Evolutionary conservation across 306 rosid genomes (phyloP).

Genomic region (Cicer judaicum): DNA sequence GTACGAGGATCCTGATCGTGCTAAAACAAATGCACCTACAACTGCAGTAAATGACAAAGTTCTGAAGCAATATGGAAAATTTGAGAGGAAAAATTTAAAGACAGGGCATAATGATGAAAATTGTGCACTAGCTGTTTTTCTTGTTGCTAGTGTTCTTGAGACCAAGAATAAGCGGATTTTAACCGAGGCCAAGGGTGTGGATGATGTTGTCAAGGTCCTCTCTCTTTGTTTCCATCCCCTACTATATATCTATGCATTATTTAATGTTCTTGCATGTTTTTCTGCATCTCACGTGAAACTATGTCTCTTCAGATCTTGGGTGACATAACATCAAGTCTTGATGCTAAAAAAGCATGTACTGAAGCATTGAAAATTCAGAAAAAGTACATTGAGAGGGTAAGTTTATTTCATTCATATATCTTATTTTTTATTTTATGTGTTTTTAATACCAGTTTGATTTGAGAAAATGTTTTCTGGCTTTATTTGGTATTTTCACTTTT

Average conservation of each 20-base stretch:
- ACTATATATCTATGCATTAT: not conserved
- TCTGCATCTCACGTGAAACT: conserved; percentile 41
- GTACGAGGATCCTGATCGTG: conserved; percentile 55
- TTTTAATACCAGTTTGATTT: not conserved
- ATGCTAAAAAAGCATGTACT: conserved; percentile 79
- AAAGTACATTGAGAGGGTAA: conserved; percentile 81
- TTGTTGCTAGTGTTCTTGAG: conserved; percentile 92
- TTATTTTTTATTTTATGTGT: not conserved
- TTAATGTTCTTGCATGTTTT: conserved; percentile 16
- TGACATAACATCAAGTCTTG: conserved; percentile 73
- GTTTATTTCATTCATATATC: conserved; percentile 38
- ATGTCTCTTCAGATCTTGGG: conserved; percentile 74
- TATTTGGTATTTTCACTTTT: not conserved
- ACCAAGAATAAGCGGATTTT: conserved; percentile 75
- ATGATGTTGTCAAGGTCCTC: conserved; percentile 79
- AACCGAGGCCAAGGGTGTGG: conserved; percentile 88
- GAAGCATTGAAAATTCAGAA: conserved; percentile 90
- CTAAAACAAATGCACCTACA: conserved; percentile 37
- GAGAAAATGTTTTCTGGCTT: not conserved
- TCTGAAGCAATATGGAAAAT: conserved; percentile 84
- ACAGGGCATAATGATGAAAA: conserved; percentile 60
- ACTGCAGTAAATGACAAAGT: conserved; percentile 56
- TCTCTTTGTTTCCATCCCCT: conserved; percentile 33
- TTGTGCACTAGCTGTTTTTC: conserved; percentile 71
- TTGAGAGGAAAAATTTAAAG: conserved; percentile 72